Base-by-base conservation (phyloP, 192 early-diverging fungal species). In the Funneliformis mosseae region DNA sequence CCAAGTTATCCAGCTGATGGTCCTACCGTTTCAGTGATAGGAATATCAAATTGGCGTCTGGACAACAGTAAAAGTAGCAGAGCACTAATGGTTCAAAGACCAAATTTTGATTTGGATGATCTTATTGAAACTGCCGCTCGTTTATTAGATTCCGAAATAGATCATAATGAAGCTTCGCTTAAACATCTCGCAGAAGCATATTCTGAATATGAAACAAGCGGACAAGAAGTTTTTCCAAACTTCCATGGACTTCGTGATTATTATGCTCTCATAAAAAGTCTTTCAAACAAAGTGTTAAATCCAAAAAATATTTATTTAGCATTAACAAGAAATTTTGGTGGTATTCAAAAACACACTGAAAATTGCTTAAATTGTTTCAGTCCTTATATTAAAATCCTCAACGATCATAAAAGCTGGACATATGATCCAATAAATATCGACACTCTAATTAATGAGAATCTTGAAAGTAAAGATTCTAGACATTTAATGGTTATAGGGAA, bases 21-120 rank as follows among this genome's bases (percentile, higher is more conserved):
- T 10, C 73, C 80, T 28, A 66, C 63, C 7, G 73, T 81, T 8
- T 81, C 80, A 8, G 80, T 81, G 9, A 25, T 81, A 27, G 80
- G 74, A n/a, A 81, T 81, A 59, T 48, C 60, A 14, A 81, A 81
- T 63, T 81, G 80, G 80, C 62, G 80, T 28, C 66, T 81, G 23
- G 80, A 81, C 38, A 74, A 67, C 39, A 76, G 74, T 55, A 81
- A 81, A 76, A 66, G 39, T 41, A 76, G 74, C 41, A 74, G 80
- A 46, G 80, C 80, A 21, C 63, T 81, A 23, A 38, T 81, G 27
- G 73, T 81, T 12, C 80, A 81, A 45, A 74, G 78, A 27, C 50
- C 60, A 27, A 48, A 80, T 42, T 33, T 72, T 27, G 78, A 72
- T 33, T 23, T 33, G 21, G 14, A 80, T 46, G 78, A 72, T 45